Base-by-base conservation (phyloP, 2,329 filamentous ascomycete species). In the Colletotrichum sp. region DNA sequence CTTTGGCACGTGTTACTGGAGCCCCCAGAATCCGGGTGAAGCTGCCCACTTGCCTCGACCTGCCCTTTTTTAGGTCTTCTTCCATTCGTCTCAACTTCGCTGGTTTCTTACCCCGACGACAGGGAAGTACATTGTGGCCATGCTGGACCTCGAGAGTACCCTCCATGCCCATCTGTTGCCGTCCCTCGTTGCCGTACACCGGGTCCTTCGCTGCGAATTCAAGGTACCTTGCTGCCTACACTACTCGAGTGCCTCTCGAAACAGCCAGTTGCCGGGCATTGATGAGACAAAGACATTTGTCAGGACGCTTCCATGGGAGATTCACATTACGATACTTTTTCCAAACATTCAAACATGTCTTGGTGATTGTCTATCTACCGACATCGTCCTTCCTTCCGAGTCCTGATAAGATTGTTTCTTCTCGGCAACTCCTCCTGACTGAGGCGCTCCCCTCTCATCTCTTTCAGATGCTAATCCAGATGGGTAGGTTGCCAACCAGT, bases 1-100 rank as follows among this genome's bases (percentile, higher is more conserved):
- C 68, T 67, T 39, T 76, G 52, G 74, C 74, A 76, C 74, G 70
- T 76, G 74, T 76, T 52, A 70, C 26, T 34, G 57, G 66, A 36
- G 28, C 43, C 65, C 43, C 65, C 36, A 18, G 63, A 43, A 59
- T 30, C 43, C 39, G 68, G 60, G 39, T 65, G 39, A 63, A 71
- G 30, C 43, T 57, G 61, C 59, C 67, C 67, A 55, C 52, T 24
- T 34, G 71, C 39, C 24, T 55, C 30, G n/a, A 48, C n/a, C 34
- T 30, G 39, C 43, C 57, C 26, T 34, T 13, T 43, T 39, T 70
- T 15, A 24, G 28, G 26, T 66, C 63, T 12, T 66, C 63, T 66
- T 70, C 13, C 34, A 30, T 48, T 66, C 63, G 36, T 66, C 63
- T 66, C 36, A 30, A 43, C 36, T 26, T 39, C 43, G 34, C 30